A percentile compares a stretch with the other conserved stretches of the same genome.
These are phyloP conservation scores for Dioscorea alata DNA, from an alignment of 106 monocot genomes.

Conservation along the genomic window DNA sequence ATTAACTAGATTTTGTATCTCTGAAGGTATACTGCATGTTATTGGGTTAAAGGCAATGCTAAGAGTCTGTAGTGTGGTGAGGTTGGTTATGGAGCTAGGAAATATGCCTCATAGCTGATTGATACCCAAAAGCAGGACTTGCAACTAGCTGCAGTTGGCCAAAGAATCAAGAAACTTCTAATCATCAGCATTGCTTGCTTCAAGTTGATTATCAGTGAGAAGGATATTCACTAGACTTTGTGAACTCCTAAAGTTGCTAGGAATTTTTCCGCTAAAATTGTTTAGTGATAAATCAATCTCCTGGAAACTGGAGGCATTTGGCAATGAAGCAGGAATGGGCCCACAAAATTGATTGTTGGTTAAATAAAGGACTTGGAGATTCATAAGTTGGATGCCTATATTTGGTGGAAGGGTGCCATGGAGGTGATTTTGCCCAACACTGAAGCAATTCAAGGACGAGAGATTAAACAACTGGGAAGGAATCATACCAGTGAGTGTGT, in stretches of 20 bases:
- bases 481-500: conserved; percentile 2
- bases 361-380: neutral
- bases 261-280: too few species aligned
- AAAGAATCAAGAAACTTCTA: too few species aligned
- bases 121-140: too few species aligned
- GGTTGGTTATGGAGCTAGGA: too few species aligned
- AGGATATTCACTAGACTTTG: neutral
- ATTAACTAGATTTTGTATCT: neutral
- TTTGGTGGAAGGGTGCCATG: neutral
- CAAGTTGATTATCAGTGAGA: too few species aligned
- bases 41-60: neutral
- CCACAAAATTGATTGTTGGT: too few species aligned
- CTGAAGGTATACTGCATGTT: neutral
- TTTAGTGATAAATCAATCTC: too few species aligned
- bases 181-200: too few species aligned
- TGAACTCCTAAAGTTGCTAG: neutral
- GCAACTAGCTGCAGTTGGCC: too few species aligned
- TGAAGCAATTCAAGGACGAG: neutral
- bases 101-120: too few species aligned
- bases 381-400: neutral
- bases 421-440: neutral
- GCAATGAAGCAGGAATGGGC: too few species aligned
- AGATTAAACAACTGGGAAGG: neutral
- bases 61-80: neutral
- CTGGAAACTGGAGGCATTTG: too few species aligned